Evolutionary conservation across 768 basidiomycete genomes (phyloP).

Genomic region (Coprinopsis sp.): DNA sequence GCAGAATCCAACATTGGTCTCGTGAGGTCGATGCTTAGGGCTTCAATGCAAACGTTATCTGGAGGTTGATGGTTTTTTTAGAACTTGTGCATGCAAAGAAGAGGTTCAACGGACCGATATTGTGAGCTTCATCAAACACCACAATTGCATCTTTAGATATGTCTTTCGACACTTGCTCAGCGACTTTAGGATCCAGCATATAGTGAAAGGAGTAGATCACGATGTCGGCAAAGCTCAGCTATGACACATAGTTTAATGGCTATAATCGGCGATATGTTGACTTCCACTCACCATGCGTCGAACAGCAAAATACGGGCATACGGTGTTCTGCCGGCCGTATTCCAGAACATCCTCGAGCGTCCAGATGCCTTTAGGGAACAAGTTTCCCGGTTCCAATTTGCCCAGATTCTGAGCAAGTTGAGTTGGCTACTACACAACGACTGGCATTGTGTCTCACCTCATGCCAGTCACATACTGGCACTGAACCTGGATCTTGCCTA

Average conservation of each 20-base stretch:
- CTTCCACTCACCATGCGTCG: constrained; percentile 74
- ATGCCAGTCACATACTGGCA: constrained; percentile 91
- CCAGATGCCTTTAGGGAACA: constrained; percentile 85
- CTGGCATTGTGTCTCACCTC: constrained; percentile 54
- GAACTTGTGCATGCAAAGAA: background rate
- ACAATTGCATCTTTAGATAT: constrained; percentile 97
- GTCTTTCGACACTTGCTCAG: constrained; percentile 98
- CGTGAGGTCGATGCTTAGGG: constrained; percentile 93
- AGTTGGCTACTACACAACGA: constrained; percentile 6
- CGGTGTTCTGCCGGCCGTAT: constrained; percentile 77
- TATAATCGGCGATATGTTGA: background rate
- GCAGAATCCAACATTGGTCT: constrained; percentile 97
- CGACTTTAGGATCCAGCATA: constrained; percentile 96
- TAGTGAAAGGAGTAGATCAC: constrained; percentile 99
- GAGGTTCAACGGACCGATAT: constrained; percentile 66
- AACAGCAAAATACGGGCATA: constrained; percentile 95
- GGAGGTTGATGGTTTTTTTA: constrained; percentile 22
- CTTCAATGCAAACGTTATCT: constrained; percentile 99
- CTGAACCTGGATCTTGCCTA: constrained; percentile 80
- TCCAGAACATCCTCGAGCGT: constrained; percentile 91
- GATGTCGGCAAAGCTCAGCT: constrained; percentile 95
- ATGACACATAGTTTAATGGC: constrained; percentile 8
- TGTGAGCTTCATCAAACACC: constrained; percentile 99
- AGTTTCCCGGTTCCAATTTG: constrained; percentile 71
- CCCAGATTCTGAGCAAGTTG: constrained; percentile 62